These are phyloP conservation scores for Casuarina cunninghamiana DNA, from an alignment of 306 rosid species.

Conservation along the genomic window DNA sequence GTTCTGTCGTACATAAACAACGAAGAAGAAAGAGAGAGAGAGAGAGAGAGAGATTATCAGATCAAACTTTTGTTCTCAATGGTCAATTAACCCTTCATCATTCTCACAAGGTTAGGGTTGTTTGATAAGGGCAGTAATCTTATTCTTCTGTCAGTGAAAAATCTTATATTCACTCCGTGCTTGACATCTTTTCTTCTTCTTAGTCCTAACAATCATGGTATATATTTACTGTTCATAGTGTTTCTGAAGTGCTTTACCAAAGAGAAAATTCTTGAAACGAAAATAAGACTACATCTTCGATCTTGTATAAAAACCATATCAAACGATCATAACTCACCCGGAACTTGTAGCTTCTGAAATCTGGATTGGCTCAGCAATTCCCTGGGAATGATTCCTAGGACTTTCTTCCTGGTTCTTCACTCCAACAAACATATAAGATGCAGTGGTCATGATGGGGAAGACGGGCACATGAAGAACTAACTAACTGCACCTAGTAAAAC, in stretches of 20 bases:
- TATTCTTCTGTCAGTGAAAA: constrained; percentile 20
- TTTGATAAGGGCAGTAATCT: constrained; percentile 37
- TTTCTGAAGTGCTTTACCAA: neutral
- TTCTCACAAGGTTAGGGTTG: constrained; percentile 21
- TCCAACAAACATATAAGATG: constrained; percentile 47
- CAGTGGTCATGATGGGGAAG: constrained; percentile 94
- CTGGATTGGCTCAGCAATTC: constrained; percentile 15
- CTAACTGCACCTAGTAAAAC: constrained; percentile 33
- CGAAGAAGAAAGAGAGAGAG: constrained; percentile 13
- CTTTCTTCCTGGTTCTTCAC: constrained; percentile 22
- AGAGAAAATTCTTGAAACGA: neutral
- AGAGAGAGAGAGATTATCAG: constrained; percentile 21
- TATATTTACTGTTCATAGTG: constrained; percentile 12
- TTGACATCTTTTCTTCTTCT: constrained; percentile 13
- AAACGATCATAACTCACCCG: neutral
- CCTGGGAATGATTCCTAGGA: neutral
- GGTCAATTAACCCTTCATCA: constrained; percentile 28
- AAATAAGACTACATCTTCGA: neutral
- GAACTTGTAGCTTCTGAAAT: constrained; percentile 13
- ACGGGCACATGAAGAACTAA: constrained; percentile 97
- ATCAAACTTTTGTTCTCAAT: constrained; percentile 17
- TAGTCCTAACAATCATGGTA: constrained; percentile 18
- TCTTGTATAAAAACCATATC: neutral
- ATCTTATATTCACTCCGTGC: constrained; percentile 22
- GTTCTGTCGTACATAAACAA: neutral